These are phyloP conservation scores for Dioszegia hungarica DNA, from an alignment of 768 basidiomycete genomes.

Conservation along the genomic window DNA sequence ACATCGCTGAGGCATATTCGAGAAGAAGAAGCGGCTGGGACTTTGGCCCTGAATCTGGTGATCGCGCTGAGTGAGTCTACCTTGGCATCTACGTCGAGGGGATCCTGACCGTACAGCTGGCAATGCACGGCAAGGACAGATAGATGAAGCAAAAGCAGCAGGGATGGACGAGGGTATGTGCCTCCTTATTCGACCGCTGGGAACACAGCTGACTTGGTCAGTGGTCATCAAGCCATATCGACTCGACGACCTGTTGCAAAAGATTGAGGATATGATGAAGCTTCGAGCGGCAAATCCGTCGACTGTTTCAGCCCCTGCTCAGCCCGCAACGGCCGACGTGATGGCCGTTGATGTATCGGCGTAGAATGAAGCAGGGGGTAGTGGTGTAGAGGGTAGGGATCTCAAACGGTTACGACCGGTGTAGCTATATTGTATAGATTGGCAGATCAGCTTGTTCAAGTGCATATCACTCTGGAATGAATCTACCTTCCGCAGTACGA, in stretches of 20 bases:
- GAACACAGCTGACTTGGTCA: constrained; percentile 1
- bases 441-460: too few relatives aligned
- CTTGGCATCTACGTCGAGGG: not conserved
- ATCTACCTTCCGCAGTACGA: too few relatives aligned
- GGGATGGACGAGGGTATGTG: constrained; percentile 45
- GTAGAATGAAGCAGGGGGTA: too few relatives aligned
- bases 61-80: constrained; percentile 40
- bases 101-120: constrained; percentile 25
- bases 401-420: too few relatives aligned
- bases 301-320: not conserved
- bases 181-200: too few relatives aligned
- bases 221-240: constrained; percentile 43
- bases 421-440: too few relatives aligned
- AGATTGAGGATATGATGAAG: constrained; percentile 36
- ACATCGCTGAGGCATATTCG: constrained; percentile 39
- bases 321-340: not conserved
- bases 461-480: too few relatives aligned
- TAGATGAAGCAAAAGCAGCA: constrained; percentile 40
- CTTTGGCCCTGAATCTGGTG: constrained; percentile 25
- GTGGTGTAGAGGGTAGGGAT: too few relatives aligned
- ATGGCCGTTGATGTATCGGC: not conserved
- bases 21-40: constrained; percentile 35
- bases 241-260: constrained; percentile 32
- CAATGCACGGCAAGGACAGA: constrained; percentile 46
- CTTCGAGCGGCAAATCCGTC: not conserved